These are phyloP conservation scores for Candida maesae DNA, from an alignment of 805 yeast genomes.

Conservation along the genomic window DNA sequence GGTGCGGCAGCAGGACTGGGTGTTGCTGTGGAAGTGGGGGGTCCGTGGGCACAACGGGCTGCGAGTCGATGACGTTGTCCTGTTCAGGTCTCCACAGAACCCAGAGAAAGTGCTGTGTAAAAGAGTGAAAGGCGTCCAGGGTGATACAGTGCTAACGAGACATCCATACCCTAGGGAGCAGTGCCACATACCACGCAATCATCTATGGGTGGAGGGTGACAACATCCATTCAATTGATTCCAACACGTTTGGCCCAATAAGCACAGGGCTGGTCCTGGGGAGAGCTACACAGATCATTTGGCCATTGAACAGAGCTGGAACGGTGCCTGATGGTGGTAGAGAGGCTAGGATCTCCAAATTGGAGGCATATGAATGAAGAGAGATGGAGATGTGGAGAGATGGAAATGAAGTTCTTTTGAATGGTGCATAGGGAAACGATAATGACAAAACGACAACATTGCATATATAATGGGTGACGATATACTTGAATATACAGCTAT, in stretches of 20 bases:
- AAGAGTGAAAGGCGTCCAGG: slow-evolving; percentile 71
- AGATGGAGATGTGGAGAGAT: too few relatives aligned
- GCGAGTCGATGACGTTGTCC: slow-evolving; percentile 64
- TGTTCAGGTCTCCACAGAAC: slow-evolving; percentile 76
- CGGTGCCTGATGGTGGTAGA: slow-evolving; percentile 48
- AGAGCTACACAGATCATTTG: slow-evolving; percentile 65
- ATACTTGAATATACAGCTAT: too few relatives aligned
- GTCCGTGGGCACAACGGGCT: slow-evolving; percentile 44
- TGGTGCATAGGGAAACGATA: too few relatives aligned
- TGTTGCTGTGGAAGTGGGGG: slow-evolving; percentile 64
- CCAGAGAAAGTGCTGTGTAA: slow-evolving; percentile 76
- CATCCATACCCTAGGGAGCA: slow-evolving; percentile 61
- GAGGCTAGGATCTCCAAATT: slow-evolving; percentile 37
- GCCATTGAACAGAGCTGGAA: slow-evolving; percentile 60
- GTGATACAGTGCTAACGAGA: slow-evolving; percentile 62
- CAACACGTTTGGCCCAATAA: slow-evolving; percentile 84
- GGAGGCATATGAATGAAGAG: slow-evolving; percentile 8
- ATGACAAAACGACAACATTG: too few relatives aligned
- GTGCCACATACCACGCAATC: slow-evolving; percentile 69
- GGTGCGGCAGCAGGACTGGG: slow-evolving; percentile 49
- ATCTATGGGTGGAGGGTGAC: slow-evolving; percentile 95
- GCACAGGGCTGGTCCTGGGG: slow-evolving; percentile 77
- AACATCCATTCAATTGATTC: slow-evolving; percentile 81
- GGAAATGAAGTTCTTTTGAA: too few relatives aligned
- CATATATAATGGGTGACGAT: too few relatives aligned